These are phyloP conservation scores for Hyaloscypha variabilis DNA, from an alignment of 495 filamentous ascomycete species.

Conservation along the genomic window DNA sequence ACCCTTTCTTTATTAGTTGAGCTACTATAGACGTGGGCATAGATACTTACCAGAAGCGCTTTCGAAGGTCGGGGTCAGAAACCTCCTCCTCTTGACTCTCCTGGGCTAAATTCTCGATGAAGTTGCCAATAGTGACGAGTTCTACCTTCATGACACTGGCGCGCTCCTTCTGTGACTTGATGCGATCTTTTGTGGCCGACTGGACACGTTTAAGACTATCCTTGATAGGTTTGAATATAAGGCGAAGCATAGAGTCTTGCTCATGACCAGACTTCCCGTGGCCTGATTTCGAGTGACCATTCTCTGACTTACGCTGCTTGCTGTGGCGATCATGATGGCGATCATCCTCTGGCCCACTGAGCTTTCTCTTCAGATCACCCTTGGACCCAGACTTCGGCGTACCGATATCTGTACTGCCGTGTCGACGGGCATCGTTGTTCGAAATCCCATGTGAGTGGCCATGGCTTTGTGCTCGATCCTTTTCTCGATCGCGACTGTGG, in stretches of 20 bases:
- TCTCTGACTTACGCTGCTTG: conserved; percentile 38
- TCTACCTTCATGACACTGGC: conserved; percentile 54
- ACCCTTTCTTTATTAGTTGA: conserved; percentile 32
- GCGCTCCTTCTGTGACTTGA: conserved; percentile 60
- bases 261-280: conserved; percentile 10
- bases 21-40: background rate
- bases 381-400: conserved; percentile 21
- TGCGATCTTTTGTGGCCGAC: conserved; percentile 63
- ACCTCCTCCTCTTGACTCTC: conserved; percentile 31
- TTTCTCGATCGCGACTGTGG: conserved; percentile 27
- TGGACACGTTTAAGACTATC: conserved; percentile 59
- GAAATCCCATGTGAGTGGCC: background rate
- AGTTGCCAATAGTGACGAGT: conserved; percentile 53
- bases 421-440: conserved; percentile 11
- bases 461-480: conserved; percentile 31
- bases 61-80: conserved; percentile 13
- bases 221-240: conserved; percentile 61
- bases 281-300: conserved; percentile 22
- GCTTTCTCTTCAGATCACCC: conserved; percentile 38
- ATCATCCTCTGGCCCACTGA: conserved; percentile 33
- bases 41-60: conserved; percentile 41
- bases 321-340: conserved; percentile 28
- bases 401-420: conserved; percentile 15
- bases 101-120: conserved; percentile 41
- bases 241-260: conserved; percentile 54